phyloP scores from a whole-genome alignment of 208 protist genomes.

The Cochliopodium minus region DNA sequence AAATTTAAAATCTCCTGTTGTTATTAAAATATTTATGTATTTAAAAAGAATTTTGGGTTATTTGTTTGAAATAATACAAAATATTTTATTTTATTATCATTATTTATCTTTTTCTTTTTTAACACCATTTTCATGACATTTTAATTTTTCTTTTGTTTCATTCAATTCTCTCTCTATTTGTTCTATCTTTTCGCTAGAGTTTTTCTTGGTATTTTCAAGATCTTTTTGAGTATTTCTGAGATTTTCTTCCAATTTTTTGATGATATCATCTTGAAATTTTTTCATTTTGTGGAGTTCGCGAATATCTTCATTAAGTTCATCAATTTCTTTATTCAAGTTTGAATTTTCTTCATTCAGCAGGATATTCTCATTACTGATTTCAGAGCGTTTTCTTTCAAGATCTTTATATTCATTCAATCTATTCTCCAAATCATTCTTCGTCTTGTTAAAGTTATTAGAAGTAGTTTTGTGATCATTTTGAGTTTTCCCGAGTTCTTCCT shows the following conservation, averaged over 20 bases:
- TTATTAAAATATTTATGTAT: too few relatives aligned
- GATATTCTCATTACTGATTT: not conserved
- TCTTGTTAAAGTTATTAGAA: not conserved
- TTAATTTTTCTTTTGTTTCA: too few relatives aligned
- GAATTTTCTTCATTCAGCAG: not conserved
- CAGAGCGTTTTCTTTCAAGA: not conserved
- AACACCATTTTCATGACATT: too few relatives aligned
- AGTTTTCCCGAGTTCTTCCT: not conserved
- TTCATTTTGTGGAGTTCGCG: not conserved
- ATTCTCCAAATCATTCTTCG: not conserved
- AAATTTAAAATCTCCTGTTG: too few relatives aligned
- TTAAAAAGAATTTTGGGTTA: too few relatives aligned
- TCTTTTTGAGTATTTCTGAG: not conserved
- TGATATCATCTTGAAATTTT: not conserved
- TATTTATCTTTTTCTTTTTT: too few relatives aligned
- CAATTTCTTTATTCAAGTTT: not conserved
- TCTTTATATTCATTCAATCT: not conserved
- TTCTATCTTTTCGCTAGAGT: too few relatives aligned
- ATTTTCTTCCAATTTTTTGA: not conserved
- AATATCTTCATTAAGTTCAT: constrained; percentile 29
- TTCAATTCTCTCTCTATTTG: too few relatives aligned
- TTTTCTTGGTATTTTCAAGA: not conserved
- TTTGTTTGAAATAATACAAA: too few relatives aligned
- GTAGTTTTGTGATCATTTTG: not conserved
- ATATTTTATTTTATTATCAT: too few relatives aligned